phyloP scores from a whole-genome alignment of 2,329 filamentous ascomycete genomes.

The Arachnopeziza araneosa region DNA sequence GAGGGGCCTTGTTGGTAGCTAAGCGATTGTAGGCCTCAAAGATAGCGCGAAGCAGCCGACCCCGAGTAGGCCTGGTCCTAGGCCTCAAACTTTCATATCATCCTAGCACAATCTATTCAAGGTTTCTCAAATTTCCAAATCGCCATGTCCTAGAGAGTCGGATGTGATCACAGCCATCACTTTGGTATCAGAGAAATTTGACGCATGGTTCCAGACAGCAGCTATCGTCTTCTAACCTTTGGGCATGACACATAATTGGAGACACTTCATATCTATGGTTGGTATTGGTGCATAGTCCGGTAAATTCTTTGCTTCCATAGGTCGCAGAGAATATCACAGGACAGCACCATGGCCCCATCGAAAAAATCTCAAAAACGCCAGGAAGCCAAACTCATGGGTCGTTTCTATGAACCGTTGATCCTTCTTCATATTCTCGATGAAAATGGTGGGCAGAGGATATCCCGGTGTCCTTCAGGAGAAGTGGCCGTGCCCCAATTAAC shows the following conservation, averaged over 20 bases:
- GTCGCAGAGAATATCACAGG: not conserved
- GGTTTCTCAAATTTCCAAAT: not conserved
- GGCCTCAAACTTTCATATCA: not conserved
- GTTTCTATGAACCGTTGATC: constrained; percentile 37
- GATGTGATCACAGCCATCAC: not conserved
- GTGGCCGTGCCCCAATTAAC: not conserved
- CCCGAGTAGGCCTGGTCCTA: not conserved
- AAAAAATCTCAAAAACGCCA: not conserved
- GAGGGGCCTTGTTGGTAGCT: not conserved
- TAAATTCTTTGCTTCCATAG: not conserved
- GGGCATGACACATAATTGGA: not conserved
- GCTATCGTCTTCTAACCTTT: not conserved
- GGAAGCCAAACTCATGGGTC: constrained; percentile 5
- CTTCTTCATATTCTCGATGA: constrained; percentile 31
- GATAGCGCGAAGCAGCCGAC: not conserved
- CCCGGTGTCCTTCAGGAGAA: not conserved
- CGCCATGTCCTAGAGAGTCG: not conserved
- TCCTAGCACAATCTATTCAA: not conserved
- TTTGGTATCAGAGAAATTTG: not conserved
- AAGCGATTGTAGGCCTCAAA: not conserved
- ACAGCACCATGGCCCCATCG: not conserved
- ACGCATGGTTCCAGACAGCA: not conserved
- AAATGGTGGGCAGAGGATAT: constrained; percentile 24
- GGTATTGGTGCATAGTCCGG: not conserved
- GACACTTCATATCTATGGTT: not conserved